These are phyloP conservation scores for Tylopilus orsonianus DNA, from an alignment of 1,284 basidiomycete species.

Conservation along the genomic window DNA sequence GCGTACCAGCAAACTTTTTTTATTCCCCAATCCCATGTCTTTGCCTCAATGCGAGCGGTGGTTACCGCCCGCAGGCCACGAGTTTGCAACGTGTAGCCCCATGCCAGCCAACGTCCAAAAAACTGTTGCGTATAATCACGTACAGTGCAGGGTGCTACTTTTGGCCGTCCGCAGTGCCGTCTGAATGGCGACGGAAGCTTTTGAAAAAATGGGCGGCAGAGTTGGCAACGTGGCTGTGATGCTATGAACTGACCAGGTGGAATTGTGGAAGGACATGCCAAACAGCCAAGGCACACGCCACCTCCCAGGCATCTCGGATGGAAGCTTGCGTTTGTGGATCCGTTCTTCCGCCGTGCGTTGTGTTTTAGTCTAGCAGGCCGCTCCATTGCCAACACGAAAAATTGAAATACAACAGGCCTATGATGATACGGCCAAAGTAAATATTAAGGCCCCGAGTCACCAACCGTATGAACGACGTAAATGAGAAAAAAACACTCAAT, in stretches of 20 bases:
- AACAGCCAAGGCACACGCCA: slow-evolving; percentile 25
- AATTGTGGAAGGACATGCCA: slow-evolving; percentile 24
- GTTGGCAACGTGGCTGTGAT: slow-evolving; percentile 29
- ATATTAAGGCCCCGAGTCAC: slow-evolving; percentile 8
- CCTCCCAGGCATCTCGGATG: neutral
- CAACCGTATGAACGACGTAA: neutral
- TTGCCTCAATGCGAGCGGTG: slow-evolving; percentile 1
- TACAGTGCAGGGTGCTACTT: slow-evolving; percentile 10
- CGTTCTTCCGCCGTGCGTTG: neutral
- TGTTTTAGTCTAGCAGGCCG: neutral
- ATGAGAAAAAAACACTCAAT: slow-evolving; percentile 31
- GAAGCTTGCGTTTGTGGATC: neutral
- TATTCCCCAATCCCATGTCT: slow-evolving; percentile 1
- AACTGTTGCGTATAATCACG: slow-evolving; percentile 11
- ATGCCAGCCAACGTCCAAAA: slow-evolving; percentile 9
- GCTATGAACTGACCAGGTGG: slow-evolving; percentile 26
- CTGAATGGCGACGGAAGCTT: neutral
- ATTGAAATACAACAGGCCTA: neutral
- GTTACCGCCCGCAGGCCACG: slow-evolving; percentile 7
- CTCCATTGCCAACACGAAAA: slow-evolving; percentile 4
- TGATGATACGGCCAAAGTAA: slow-evolving; percentile 5
- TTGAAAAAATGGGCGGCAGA: neutral
- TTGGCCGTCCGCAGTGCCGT: slow-evolving; percentile 1
- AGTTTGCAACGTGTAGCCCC: slow-evolving; percentile 22
- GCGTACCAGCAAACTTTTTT: slow-evolving; percentile 1